Conservation (phyloP, 2,329 filamentous ascomycete genomes). For the Alternaria ethzedia region DNA sequence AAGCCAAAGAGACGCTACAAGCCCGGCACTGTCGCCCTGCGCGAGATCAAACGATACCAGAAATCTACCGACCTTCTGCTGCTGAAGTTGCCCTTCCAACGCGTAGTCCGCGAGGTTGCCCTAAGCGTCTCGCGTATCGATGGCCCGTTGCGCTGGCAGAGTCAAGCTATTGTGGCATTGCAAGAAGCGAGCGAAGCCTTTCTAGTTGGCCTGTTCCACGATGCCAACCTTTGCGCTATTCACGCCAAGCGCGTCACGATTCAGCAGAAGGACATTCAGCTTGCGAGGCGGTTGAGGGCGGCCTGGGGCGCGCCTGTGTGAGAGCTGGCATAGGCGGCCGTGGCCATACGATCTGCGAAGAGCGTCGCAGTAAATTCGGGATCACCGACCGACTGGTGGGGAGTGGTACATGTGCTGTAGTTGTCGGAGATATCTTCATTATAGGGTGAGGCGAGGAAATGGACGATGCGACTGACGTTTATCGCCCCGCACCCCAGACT, state of each 20-base stretch:
- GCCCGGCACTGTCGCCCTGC: conserved; percentile 86
- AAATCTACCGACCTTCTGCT: conserved; percentile 96
- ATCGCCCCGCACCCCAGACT: background rate
- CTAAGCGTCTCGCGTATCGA: conserved; percentile 65
- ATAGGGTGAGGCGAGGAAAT: background rate
- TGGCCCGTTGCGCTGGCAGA: conserved; percentile 83
- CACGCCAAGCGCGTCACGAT: conserved; percentile 99
- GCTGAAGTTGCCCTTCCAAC: conserved; percentile 97
- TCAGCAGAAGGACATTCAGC: conserved; percentile 96
- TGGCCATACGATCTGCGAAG: background rate
- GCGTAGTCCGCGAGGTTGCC: conserved; percentile 78
- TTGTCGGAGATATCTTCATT: background rate
- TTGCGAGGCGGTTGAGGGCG: conserved; percentile 91
- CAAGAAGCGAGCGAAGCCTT: conserved; percentile 99
- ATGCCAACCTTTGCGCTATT: conserved; percentile 98
- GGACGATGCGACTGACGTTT: background rate
- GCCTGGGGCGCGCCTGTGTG: conserved; percentile 57
- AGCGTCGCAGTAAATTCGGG: background rate
- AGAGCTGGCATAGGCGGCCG: background rate
- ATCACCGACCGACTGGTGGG: background rate
- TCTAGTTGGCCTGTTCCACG: conserved; percentile 96
- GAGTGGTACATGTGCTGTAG: background rate
- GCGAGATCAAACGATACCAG: conserved; percentile 98
- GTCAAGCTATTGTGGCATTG: conserved; percentile 93
- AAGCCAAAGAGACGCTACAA: conserved; percentile 51